Base-by-base conservation (phyloP, 108 stramenopile species). In the Fragilaria crotonensis region DNA sequence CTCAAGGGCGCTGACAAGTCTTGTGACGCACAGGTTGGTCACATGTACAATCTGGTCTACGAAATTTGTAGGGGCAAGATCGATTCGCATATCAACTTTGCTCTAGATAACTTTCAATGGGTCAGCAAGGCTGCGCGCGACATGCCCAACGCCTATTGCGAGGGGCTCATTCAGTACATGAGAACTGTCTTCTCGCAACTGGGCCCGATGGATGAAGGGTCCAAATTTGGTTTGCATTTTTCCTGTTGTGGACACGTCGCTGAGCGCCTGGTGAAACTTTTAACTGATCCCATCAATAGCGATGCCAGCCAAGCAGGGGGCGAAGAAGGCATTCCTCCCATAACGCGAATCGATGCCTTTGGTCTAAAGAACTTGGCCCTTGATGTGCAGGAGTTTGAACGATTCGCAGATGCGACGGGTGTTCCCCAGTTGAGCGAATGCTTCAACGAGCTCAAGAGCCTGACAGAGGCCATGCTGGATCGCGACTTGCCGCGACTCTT, bases 131-230 rank as follows among this genome's bases (percentile, higher is more conserved):
- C 67, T 14, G 64, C 60, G 2, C 76, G 92, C 52, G 84, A 89
- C 50, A 79, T 74, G 46, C 92, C 92, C 18, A 93, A 93, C 70
- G 85, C 92, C 14, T 93, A 93, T 54, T 62, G 67, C 4, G 88
- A 88, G 63, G 86, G 78, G 66, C 59, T 93, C 53, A 85, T 93
- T 26, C 87, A 85, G 45, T 89, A 88, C 58, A 75, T 93, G 71
- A 67, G 88, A 54, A 62, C 68, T 27, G 83, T 87, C 0, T 93
- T 93, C 64, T 71, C 68, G 47, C 77, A 81, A 7, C 66, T 93
- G 14, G 87, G 88, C n/a, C 82, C 88, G 7, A 89, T 93, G 86
- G 88, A 89, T 61, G 92, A 93, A 62, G 92, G 92, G 23, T 93
- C 92, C 0, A 44, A 86, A 47, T 81, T 81, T 44, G 92, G 92